Conservation (phyloP, 2,329 filamentous ascomycete genomes). For the Cladobotryum mycophilum region DNA sequence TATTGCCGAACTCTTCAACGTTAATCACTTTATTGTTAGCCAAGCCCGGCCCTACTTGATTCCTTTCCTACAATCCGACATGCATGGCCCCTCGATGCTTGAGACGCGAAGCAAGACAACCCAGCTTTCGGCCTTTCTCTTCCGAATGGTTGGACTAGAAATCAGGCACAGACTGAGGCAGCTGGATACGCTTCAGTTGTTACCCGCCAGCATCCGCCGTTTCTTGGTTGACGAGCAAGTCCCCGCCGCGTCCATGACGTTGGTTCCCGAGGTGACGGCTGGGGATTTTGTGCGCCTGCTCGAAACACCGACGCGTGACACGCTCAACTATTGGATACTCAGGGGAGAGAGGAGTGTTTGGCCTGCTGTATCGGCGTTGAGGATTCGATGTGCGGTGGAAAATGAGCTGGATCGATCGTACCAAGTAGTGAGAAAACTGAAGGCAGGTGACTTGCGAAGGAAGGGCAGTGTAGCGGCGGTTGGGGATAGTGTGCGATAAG, state of each 20-base stretch:
- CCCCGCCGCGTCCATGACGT: constrained; percentile 68
- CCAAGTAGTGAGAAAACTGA: constrained; percentile 64
- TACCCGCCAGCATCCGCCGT: constrained; percentile 63
- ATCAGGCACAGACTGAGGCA: constrained; percentile 75
- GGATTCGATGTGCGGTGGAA: constrained; percentile 77
- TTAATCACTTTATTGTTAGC: constrained; percentile 91
- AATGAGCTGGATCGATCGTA: constrained; percentile 83
- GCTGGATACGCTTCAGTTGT: constrained; percentile 67
- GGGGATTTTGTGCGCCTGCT: constrained; percentile 71
- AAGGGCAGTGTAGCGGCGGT: constrained; percentile 36
- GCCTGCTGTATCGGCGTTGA: constrained; percentile 78
- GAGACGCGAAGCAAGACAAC: constrained; percentile 53
- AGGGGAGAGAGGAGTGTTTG: constrained; percentile 83
- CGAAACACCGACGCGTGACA: constrained; percentile 72
- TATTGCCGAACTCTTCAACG: constrained; percentile 79
- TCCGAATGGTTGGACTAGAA: constrained; percentile 67
- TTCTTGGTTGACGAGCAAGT: constrained; percentile 80
- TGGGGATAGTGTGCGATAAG: constrained; percentile 15
- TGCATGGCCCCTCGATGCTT: constrained; percentile 65
- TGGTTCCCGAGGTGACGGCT: constrained; percentile 72
- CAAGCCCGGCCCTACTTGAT: constrained; percentile 87
- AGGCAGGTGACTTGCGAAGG: constrained; percentile 44
- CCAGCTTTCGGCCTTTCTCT: constrained; percentile 51
- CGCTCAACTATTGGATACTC: constrained; percentile 77
- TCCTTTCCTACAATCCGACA: constrained; percentile 74